Percentiles rank a stretch among this genome's conserved stretches.
phyloP scores from a whole-genome alignment of 441 rosid genomes.

The Euphorbia corollata region DNA sequence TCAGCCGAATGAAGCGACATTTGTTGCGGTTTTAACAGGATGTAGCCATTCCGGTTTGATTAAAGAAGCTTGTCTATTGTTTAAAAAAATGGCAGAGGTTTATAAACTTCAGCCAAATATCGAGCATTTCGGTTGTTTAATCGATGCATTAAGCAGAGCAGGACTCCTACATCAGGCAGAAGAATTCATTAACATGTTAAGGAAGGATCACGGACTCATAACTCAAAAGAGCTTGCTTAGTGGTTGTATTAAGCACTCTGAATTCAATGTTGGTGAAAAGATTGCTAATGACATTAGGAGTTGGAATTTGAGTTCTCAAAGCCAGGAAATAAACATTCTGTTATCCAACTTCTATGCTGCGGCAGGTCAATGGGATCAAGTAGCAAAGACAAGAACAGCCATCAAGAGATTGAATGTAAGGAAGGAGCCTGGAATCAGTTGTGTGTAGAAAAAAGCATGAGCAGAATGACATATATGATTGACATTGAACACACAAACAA shows the following conservation, averaged over 20 bases:
- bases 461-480: background rate
- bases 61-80: constrained; percentile 24
- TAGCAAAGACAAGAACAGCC: constrained; percentile 20
- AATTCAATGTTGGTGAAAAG: constrained; percentile 21
- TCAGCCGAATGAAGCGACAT: constrained; percentile 26
- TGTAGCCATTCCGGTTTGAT: constrained; percentile 32
- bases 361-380: constrained; percentile 27
- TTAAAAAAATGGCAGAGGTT: constrained; percentile 19
- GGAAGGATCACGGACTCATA: constrained; percentile 10
- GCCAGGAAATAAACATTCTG: constrained; percentile 18
- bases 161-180: constrained; percentile 26
- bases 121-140: constrained; percentile 27
- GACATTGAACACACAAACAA: no score
- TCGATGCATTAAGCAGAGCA: constrained; percentile 26
- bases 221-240: constrained; percentile 26
- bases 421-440: constrained; percentile 27
- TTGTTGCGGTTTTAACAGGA: constrained; percentile 24
- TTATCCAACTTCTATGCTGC: constrained; percentile 29
- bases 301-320: constrained; percentile 11
- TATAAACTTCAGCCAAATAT: constrained; percentile 19
- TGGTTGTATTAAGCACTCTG: constrained; percentile 27
- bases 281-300: constrained; percentile 18
- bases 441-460: background rate
- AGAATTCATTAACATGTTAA: constrained; percentile 22
- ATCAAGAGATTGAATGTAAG: constrained; percentile 13